phyloP scores from a whole-genome alignment of 2,329 filamentous ascomycete species.

The Xylariales sp. region DNA sequence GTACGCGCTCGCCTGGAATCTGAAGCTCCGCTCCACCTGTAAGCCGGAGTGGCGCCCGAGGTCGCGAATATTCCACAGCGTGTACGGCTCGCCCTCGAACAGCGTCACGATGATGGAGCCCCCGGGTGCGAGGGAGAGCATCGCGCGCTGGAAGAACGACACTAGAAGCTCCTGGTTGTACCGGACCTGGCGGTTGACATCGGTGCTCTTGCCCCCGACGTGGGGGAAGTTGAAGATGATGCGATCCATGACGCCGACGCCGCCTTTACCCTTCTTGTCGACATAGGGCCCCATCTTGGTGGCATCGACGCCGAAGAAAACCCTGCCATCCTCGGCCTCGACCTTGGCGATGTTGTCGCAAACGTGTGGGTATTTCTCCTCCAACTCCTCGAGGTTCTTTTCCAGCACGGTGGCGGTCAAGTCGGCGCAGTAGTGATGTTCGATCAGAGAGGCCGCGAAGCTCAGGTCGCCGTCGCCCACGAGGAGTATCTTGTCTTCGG shows the following conservation, averaged over 20 bases:
- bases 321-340: conserved; percentile 34
- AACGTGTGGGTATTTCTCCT: conserved; percentile 71
- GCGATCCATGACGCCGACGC: conserved; percentile 55
- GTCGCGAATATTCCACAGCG: conserved; percentile 90
- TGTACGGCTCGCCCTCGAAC: conserved; percentile 93
- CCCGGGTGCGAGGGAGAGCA: conserved; percentile 46
- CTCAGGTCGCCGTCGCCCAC: conserved; percentile 80
- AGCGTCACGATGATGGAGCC: conserved; percentile 75
- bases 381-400: conserved; percentile 49
- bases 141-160: conserved; percentile 57
- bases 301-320: conserved; percentile 65
- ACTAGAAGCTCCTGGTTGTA: conserved; percentile 81
- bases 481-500: conserved; percentile 66
- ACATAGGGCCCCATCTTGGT: conserved; percentile 53
- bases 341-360: conserved; percentile 53
- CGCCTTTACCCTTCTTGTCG: conserved; percentile 30
- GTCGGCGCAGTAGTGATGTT: conserved; percentile 61
- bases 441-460: conserved; percentile 64
- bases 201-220: conserved; percentile 84
- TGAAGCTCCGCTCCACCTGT: conserved; percentile 65
- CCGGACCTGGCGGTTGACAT: conserved; percentile 91
- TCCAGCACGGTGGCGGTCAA: conserved; percentile 70
- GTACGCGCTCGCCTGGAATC: conserved; percentile 63
- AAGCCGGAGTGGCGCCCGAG: conserved; percentile 74
- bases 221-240: conserved; percentile 98